These are phyloP conservation scores for Microthlaspi erraticum DNA, from an alignment of 345 rosid genomes.

Conservation along the genomic window DNA sequence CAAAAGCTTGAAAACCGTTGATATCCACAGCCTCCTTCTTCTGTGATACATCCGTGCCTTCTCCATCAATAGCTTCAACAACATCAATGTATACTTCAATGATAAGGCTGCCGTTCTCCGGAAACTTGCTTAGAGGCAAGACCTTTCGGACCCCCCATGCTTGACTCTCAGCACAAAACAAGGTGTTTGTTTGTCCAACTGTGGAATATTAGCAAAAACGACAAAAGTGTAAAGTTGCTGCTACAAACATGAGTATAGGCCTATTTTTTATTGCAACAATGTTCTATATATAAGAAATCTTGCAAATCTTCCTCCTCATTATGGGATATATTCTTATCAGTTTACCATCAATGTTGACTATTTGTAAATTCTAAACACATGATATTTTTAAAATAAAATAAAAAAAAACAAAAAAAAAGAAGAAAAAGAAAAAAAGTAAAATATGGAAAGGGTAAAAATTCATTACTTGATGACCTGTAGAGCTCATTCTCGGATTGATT, in stretches of 20 bases:
- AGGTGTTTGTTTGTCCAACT: neutral
- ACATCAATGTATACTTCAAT: neutral
- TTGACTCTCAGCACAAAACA: neutral
- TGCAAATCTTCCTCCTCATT: no score
- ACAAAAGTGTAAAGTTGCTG: neutral
- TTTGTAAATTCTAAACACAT: neutral
- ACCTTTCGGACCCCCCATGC: neutral
- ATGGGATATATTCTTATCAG: no score
- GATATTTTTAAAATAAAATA: neutral
- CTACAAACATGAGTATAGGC: neutral
- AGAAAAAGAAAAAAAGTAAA: neutral
- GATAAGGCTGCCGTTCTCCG: neutral
- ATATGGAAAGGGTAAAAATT: neutral
- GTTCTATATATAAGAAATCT: no score
- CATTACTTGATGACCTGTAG: neutral
- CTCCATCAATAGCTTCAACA: neutral
- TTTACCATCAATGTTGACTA: no score
- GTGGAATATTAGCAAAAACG: neutral
- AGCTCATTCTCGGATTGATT: constrained; percentile 10
- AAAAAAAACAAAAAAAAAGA: no score
- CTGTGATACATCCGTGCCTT: neutral
- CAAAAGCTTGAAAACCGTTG: neutral
- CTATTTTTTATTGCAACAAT: no score
- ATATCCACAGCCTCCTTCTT: neutral
- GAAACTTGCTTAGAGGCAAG: neutral